Conservation (phyloP, 257 asterid species). For the Pogostemon cablin region DNA sequence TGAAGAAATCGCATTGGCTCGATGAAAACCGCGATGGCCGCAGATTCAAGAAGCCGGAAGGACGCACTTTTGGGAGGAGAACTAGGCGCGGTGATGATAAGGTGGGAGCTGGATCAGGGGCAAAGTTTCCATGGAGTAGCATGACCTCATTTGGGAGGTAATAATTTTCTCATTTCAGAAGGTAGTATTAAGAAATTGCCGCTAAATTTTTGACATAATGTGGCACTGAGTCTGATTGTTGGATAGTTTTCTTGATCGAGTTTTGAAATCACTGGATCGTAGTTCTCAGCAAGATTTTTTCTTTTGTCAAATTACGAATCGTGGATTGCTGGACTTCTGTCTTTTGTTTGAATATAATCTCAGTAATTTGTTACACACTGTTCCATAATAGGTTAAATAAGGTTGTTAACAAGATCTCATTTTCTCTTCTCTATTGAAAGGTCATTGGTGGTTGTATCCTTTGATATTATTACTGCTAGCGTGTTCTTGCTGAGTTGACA, state of each 20-base stretch:
- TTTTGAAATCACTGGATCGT: not conserved
- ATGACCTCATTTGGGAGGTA: conserved; percentile 65
- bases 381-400: not conserved
- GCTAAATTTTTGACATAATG: conserved; percentile 29
- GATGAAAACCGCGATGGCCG: conserved; percentile 57
- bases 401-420: not conserved
- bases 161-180: not conserved
- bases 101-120: conserved; percentile 33
- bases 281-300: conserved; percentile 11
- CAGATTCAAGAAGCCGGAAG: conserved; percentile 37
- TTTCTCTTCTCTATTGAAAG: not conserved
- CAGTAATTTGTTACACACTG: not conserved
- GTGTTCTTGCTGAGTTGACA: conserved; percentile 6
- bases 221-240: conserved; percentile 17
- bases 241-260: too few species aligned
- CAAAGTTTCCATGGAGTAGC: conserved; percentile 90
- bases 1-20: conserved; percentile 87
- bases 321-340: not conserved
- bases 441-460: not conserved
- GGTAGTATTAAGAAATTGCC: conserved; percentile 7
- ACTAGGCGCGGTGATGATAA: conserved; percentile 24
- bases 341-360: conserved; percentile 10
- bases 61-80: conserved; percentile 38
- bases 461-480: not conserved
- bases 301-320: not conserved